A percentile compares a stretch with the other conserved stretches of the same genome.
Conservation (phyloP, 306 rosid species). For the Notholithocarpus densiflorus region DNA sequence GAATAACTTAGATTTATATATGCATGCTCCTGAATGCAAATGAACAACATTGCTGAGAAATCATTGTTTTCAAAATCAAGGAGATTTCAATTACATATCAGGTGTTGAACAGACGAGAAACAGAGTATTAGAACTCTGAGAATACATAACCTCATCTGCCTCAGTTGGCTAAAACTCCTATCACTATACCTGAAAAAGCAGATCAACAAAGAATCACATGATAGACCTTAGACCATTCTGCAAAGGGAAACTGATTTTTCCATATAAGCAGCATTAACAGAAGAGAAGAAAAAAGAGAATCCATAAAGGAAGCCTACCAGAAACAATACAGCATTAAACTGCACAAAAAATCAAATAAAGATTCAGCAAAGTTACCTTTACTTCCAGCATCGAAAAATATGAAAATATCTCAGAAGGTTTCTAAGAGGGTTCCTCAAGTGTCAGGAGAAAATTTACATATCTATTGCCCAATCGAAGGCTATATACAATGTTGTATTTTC, state of each 20-base stretch:
- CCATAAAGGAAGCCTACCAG: neutral
- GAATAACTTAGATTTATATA: no score
- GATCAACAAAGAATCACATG: neutral
- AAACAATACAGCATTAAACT: neutral
- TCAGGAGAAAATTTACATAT: conserved; percentile 42
- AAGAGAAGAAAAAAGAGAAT: neutral
- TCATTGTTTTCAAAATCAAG: neutral
- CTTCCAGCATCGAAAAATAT: conserved; percentile 30
- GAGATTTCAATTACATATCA: neutral
- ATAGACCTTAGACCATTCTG: neutral
- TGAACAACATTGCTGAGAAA: no score
- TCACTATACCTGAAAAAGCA: neutral
- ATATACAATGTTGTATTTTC: conserved; percentile 41
- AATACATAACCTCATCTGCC: neutral
- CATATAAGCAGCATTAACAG: neutral
- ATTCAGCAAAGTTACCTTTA: conserved; percentile 25
- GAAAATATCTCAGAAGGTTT: conserved; percentile 31
- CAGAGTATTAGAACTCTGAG: neutral
- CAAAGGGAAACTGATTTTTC: neutral
- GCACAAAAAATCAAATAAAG: neutral
- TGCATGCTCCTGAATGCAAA: no score
- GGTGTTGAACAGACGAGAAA: neutral
- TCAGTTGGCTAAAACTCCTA: neutral
- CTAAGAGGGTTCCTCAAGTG: conserved; percentile 22
- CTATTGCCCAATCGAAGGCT: conserved; percentile 33